Base-by-base conservation (phyloP, 106 monocot genomes). In the Iris macrosiphon region DNA sequence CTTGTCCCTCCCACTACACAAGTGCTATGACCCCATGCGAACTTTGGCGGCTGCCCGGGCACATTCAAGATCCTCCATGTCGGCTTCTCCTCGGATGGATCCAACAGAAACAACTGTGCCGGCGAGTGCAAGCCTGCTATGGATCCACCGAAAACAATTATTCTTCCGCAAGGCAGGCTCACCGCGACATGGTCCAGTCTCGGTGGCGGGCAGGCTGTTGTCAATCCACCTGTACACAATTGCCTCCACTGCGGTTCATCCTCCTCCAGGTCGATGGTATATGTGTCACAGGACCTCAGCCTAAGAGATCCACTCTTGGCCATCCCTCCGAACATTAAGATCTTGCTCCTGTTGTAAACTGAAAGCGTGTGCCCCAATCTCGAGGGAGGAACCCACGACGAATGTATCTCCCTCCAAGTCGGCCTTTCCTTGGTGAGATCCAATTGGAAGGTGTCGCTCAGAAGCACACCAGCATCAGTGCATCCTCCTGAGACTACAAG, bases 1-100 rank as follows among this genome's bases (percentile, higher is more conserved):
- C 88, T 69, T 1, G 93, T 94, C 23, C 93, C 93, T 37, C 88
- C 93, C 1, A 94, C 93, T 4, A 94, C 88, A 46, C 93, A 94
- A 7, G 93, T 88, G 64, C 88, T 94, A 55, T 94, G 93, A 0
- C 93, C 93, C 93, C 93, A 94, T 0, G 93, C 88, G 23, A 88
- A 88, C 62, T 88, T 81, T 0, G 93, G 93, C 24, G 93, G 75
- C 31, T 84, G 75, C 23, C 88, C 93, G 0, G 88, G 93, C 30
- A 82, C 81, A 37, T 78, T 85, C 15, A 94, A 72, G 16, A 79
- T 73, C 60, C 84, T 75, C 93, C 93, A 94, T 0, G 78, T 71
- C 1, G 93, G 78, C 49, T 88, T 84, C 54, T 78, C 84, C 18
- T 89, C 93, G 0, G 46, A 63, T 1, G 93, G 88, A 50, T 94